Evolutionary conservation across 1,139 yeast genomes (phyloP).

Genomic region (Yamadazyma mexicana): DNA sequence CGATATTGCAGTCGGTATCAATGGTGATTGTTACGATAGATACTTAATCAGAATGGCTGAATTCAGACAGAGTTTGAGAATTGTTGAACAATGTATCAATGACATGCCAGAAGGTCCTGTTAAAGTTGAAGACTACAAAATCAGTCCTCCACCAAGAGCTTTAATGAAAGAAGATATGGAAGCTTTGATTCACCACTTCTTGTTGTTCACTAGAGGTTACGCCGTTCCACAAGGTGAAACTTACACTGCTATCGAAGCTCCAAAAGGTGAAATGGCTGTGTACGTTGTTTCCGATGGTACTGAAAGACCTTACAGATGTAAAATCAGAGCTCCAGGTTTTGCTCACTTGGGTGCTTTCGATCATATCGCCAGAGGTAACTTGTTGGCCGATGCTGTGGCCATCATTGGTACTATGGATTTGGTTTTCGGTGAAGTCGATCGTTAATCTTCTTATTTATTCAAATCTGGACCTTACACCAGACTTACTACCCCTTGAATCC

Average conservation of each 20-base stretch:
- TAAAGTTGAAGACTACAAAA: constrained; percentile 87
- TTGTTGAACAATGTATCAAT: constrained; percentile 86
- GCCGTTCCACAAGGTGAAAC: constrained; percentile 92
- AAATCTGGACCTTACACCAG: not conserved
- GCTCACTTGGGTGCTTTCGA: constrained; percentile 89
- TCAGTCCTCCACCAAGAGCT: constrained; percentile 79
- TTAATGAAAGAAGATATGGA: constrained; percentile 93
- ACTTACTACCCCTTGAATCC: not conserved
- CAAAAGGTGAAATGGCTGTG: constrained; percentile 95
- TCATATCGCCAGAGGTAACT: constrained; percentile 81
- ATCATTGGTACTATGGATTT: constrained; percentile 95
- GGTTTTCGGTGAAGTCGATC: constrained; percentile 93
- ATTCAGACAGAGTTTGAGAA: constrained; percentile 87
- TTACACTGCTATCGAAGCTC: constrained; percentile 90
- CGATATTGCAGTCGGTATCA: constrained; percentile 81
- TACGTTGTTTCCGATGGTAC: constrained; percentile 86
- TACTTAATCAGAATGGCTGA: constrained; percentile 88
- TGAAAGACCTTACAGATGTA: constrained; percentile 90
- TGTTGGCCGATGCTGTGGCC: constrained; percentile 90
- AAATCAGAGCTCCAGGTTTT: constrained; percentile 91
- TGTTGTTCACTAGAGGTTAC: constrained; percentile 84
- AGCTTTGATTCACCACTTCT: constrained; percentile 85
- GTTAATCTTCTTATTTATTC: constrained; percentile 38
- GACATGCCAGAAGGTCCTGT: constrained; percentile 93
- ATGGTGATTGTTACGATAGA: constrained; percentile 92